phyloP scores from a whole-genome alignment of 2,329 filamentous ascomycete genomes.

The Aciculosporium take region DNA sequence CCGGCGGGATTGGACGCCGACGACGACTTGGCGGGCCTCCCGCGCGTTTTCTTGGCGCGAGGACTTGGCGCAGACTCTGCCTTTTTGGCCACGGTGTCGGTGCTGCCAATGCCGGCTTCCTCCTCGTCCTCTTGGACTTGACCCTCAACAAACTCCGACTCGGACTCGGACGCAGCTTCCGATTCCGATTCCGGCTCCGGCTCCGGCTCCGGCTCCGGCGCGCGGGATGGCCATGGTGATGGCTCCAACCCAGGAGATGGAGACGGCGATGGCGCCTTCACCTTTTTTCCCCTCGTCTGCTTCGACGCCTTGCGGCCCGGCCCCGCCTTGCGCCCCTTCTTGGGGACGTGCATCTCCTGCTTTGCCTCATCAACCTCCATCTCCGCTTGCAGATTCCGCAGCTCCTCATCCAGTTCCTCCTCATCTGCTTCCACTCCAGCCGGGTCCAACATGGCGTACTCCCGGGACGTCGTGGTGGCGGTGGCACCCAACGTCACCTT shows the following conservation, averaged over 20 bases:
- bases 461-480: conserved; percentile 19
- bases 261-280: conserved; percentile 19
- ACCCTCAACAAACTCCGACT: conserved; percentile 7
- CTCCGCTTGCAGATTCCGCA: conserved; percentile 34
- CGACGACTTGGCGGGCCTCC: conserved; percentile 12
- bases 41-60: conserved; percentile 15
- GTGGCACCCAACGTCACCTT: conserved; percentile 17
- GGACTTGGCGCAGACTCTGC: conserved; percentile 11
- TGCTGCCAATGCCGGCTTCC: conserved; percentile 23
- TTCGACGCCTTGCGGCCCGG: conserved; percentile 38
- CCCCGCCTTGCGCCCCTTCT: conserved; percentile 39
- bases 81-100: conserved; percentile 27
- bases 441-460: conserved; percentile 41
- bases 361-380: conserved; percentile 26
- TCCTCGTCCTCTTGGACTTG: conserved; percentile 11
- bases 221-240: background rate
- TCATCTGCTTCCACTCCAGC: conserved; percentile 30
- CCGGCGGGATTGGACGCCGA: conserved; percentile 8
- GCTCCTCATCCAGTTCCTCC: conserved; percentile 34
- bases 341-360: conserved; percentile 31
- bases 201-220: background rate
- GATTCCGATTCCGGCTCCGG: conserved; percentile 2
- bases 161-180: conserved; percentile 8
- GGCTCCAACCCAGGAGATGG: background rate
- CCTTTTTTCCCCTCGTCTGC: conserved; percentile 32